phyloP scores from a whole-genome alignment of 2,329 filamentous ascomycete genomes.

The Fusarium austroafricanum region DNA sequence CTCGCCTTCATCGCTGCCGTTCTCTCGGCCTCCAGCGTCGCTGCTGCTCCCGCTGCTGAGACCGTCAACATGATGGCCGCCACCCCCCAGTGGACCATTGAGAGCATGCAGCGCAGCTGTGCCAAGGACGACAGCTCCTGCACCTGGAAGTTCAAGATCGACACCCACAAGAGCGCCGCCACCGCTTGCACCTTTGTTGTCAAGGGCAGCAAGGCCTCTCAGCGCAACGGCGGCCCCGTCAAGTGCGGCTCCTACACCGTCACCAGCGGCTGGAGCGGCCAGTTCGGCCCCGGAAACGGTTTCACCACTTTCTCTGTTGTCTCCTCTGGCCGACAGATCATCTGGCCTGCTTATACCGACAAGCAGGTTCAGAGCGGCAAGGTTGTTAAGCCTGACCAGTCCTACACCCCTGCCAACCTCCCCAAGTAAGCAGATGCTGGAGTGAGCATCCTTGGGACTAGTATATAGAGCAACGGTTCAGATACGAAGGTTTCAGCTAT shows the following conservation, averaged over 20 bases:
- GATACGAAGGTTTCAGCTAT: not conserved
- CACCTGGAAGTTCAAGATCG: slow-evolving; percentile 58
- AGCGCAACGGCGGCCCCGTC: slow-evolving; percentile 52
- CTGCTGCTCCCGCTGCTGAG: slow-evolving; percentile 49
- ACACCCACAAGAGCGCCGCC: slow-evolving; percentile 56
- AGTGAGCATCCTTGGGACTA: not conserved
- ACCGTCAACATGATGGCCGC: slow-evolving; percentile 55
- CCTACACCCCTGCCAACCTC: slow-evolving; percentile 52
- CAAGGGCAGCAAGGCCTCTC: slow-evolving; percentile 50
- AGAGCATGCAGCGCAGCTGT: slow-evolving; percentile 55
- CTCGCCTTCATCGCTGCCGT: slow-evolving; percentile 50
- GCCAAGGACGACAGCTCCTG: slow-evolving; percentile 52
- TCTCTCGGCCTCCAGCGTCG: slow-evolving; percentile 47
- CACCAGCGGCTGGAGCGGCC: slow-evolving; percentile 65
- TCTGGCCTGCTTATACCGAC: slow-evolving; percentile 66
- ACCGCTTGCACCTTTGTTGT: slow-evolving; percentile 46
- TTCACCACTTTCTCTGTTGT: slow-evolving; percentile 66
- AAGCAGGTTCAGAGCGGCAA: slow-evolving; percentile 57
- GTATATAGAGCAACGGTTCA: not conserved
- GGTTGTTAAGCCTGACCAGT: slow-evolving; percentile 61
- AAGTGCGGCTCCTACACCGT: slow-evolving; percentile 62
- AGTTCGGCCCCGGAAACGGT: slow-evolving; percentile 63
- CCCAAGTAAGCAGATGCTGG: slow-evolving; percentile 8
- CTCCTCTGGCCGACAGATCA: slow-evolving; percentile 54
- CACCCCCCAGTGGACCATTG: slow-evolving; percentile 56